Conservation (phyloP, 371 early-diverging fungal species). For the Phascolomyces articulosus region DNA sequence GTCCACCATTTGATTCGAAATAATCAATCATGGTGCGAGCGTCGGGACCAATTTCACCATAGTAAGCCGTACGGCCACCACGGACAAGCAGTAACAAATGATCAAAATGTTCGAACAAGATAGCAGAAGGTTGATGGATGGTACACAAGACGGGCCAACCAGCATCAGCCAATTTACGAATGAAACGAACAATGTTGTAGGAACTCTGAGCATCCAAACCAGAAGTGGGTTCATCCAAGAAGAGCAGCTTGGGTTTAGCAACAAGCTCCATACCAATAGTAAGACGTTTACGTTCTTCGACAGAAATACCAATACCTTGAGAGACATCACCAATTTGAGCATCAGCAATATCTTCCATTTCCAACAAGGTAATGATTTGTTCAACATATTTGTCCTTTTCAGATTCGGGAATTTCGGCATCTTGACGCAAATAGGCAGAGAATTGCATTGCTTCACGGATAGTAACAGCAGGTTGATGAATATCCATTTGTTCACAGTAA, state of each 20-base stretch:
- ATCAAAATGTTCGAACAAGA: conserved; percentile 68
- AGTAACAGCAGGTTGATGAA: conserved; percentile 60
- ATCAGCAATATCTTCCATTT: conserved; percentile 58
- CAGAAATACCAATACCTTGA: conserved; percentile 48
- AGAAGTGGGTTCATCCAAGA: conserved; percentile 85
- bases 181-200: conserved; percentile 64
- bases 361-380: conserved; percentile 59
- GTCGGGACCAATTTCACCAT: conserved; percentile 62
- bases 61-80: conserved; percentile 62
- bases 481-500: conserved; percentile 80
- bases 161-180: conserved; percentile 61
- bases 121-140: conserved; percentile 70
- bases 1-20: conserved; percentile 61
- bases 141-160: conserved; percentile 65
- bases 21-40: conserved; percentile 55
- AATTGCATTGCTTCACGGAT: conserved; percentile 69
- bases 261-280: conserved; percentile 73
- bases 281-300: conserved; percentile 68
- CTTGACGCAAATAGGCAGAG: conserved; percentile 68
- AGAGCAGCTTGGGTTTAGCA: conserved; percentile 70
- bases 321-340: conserved; percentile 54
- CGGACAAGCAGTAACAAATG: conserved; percentile 63
- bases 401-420: conserved; percentile 43
- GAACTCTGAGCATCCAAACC: conserved; percentile 69
- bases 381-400: conserved; percentile 67